Evolutionary conservation across 257 asterid genomes (phyloP).

Genomic region (Leptodermis oblonga): DNA sequence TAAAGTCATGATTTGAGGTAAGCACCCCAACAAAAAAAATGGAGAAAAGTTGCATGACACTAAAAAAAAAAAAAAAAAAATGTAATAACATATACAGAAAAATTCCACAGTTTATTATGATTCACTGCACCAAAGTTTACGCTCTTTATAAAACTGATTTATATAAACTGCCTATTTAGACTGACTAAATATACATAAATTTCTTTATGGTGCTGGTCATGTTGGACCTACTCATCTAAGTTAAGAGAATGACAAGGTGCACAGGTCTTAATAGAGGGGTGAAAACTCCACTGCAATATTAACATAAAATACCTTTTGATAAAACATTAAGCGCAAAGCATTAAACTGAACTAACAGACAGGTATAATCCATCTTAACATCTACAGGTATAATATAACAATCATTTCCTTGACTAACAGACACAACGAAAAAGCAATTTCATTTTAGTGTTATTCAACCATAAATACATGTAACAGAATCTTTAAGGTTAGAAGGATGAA

Average conservation of each 20-base stretch:
- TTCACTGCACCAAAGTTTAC: not conserved
- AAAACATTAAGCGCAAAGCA: not conserved
- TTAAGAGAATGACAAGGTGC: not conserved
- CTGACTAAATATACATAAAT: not conserved
- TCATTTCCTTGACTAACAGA: not conserved
- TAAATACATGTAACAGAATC: not conserved
- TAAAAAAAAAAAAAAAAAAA: not conserved
- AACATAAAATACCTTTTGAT: not conserved
- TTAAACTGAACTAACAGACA: not conserved
- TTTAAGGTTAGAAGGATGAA: not conserved
- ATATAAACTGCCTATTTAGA: too few species aligned
- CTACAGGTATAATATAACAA: not conserved
- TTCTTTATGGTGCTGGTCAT: not conserved
- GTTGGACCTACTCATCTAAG: not conserved
- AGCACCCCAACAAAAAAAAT: not conserved
- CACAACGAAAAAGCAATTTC: not conserved
- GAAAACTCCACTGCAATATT: not conserved
- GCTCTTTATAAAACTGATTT: not conserved
- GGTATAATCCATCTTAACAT: not conserved
- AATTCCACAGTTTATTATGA: not conserved
- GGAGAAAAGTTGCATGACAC: slow-evolving; percentile 1
- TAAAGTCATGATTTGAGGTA: not conserved
- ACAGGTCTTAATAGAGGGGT: not conserved
- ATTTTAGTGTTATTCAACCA: not conserved
- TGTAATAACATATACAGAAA: not conserved